A percentile compares a stretch with the other conserved stretches of the same genome.
Conservation (phyloP, 306 rosid species). For the Trifolium subterraneum region DNA sequence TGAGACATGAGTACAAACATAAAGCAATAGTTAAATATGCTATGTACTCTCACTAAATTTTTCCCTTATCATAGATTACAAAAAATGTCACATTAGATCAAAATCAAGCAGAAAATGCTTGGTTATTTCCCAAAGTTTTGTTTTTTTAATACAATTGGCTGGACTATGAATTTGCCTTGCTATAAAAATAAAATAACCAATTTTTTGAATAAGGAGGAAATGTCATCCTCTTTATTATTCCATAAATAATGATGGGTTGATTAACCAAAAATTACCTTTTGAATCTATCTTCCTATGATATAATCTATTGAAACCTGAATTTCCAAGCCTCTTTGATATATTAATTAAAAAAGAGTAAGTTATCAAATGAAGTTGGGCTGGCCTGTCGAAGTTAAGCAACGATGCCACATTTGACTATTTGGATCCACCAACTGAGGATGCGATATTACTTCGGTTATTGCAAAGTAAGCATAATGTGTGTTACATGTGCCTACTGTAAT, state of each 20-base stretch:
- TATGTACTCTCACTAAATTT: conserved; percentile 26
- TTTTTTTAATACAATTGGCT: conserved; percentile 28
- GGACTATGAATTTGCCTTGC: conserved; percentile 40
- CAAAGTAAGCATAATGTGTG: conserved; percentile 95
- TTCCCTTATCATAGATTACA: conserved; percentile 38
- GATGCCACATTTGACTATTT: conserved; percentile 98
- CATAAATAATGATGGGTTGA: conserved; percentile 17
- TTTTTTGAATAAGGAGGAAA: conserved; percentile 36
- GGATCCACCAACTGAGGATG: conserved; percentile 76
- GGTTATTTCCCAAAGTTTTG: conserved; percentile 39
- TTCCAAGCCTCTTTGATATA: conserved; percentile 47
- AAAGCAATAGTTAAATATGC: conserved; percentile 22
- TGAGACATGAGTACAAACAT: conserved; percentile 9
- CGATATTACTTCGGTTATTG: conserved; percentile 90
- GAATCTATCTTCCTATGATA: conserved; percentile 49
- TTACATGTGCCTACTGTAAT: conserved; percentile 91
- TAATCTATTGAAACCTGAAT: conserved; percentile 45
- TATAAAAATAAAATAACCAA: conserved; percentile 46
- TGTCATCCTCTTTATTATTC: conserved; percentile 51
- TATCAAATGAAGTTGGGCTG: conserved; percentile 84
- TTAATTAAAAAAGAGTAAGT: neutral
- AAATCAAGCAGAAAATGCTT: conserved; percentile 41
- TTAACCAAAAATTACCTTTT: conserved; percentile 38
- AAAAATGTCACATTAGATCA: conserved; percentile 39
- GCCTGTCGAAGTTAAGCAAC: conserved; percentile 95